These are phyloP conservation scores for Kodamaea leandrae DNA, from an alignment of 805 yeast genomes.

Conservation along the genomic window DNA sequence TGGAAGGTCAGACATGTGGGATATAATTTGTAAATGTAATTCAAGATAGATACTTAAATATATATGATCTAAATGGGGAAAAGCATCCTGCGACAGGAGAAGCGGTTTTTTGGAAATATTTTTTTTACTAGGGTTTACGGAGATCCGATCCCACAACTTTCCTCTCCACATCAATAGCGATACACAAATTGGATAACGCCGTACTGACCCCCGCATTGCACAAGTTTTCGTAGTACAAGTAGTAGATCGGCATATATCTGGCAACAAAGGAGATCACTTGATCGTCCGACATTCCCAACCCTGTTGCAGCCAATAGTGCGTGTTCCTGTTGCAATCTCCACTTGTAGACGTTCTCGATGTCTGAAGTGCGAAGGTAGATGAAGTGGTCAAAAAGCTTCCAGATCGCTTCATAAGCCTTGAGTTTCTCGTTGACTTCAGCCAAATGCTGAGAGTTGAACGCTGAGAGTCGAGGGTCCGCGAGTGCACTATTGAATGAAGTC, in stretches of 20 bases:
- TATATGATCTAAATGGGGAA: too few relatives aligned
- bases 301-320: slow-evolving; percentile 46
- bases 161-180: slow-evolving; percentile 17
- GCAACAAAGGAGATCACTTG: slow-evolving; percentile 69
- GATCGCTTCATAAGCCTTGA: slow-evolving; percentile 48
- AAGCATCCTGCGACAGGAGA: slow-evolving; percentile 1
- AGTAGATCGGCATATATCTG: slow-evolving; percentile 84
- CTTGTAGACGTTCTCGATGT: slow-evolving; percentile 58
- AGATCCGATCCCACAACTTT: slow-evolving; percentile 6
- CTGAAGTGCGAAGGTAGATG: slow-evolving; percentile 58
- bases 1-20: slow-evolving; percentile 11
- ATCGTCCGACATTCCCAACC: slow-evolving; percentile 77
- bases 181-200: slow-evolving; percentile 14
- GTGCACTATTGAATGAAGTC: slow-evolving; percentile 19
- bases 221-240: slow-evolving; percentile 57
- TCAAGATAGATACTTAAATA: too few relatives aligned
- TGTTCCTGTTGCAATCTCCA: slow-evolving; percentile 86
- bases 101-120: too few relatives aligned
- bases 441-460: slow-evolving; percentile 27
- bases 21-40: too few relatives aligned
- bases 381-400: slow-evolving; percentile 63
- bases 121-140: background rate
- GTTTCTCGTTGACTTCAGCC: slow-evolving; percentile 47
- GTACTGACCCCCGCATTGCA: slow-evolving; percentile 19
- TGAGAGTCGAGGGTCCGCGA: slow-evolving; percentile 18